Percentiles rank a stretch among this genome's conserved stretches.
phyloP scores from a whole-genome alignment of 352 stramenopile genomes.

The Phytophthora uliginosa region DNA sequence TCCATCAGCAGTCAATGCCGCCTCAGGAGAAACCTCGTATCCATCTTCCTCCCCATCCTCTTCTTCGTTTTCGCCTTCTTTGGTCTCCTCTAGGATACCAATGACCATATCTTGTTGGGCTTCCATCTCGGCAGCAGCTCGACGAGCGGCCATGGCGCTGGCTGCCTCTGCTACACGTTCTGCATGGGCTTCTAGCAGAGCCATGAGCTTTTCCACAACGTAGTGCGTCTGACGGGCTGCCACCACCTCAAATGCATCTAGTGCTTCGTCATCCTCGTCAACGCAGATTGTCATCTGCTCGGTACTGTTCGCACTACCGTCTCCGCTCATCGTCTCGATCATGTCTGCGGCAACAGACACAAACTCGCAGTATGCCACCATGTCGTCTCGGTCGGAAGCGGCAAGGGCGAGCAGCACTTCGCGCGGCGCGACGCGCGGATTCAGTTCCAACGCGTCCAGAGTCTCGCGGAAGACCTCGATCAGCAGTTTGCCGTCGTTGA shows the following conservation, averaged over 20 bases:
- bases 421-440: slow-evolving; percentile 27
- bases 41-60: slow-evolving; percentile 16
- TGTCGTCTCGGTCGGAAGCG: slow-evolving; percentile 60
- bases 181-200: slow-evolving; percentile 46
- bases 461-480: slow-evolving; percentile 58
- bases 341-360: slow-evolving; percentile 59
- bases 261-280: slow-evolving; percentile 18
- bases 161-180: slow-evolving; percentile 26
- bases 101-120: slow-evolving; percentile 10
- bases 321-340: slow-evolving; percentile 51
- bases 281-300: slow-evolving; percentile 7
- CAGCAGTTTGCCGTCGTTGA: slow-evolving; percentile 69
- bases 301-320: slow-evolving; percentile 2
- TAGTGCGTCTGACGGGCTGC: slow-evolving; percentile 46
- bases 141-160: slow-evolving; percentile 23
- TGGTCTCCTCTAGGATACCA: slow-evolving; percentile 26
- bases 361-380: slow-evolving; percentile 66
- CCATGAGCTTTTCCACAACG: slow-evolving; percentile 53
- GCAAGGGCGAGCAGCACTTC: slow-evolving; percentile 70
- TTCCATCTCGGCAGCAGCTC: slow-evolving; percentile 22
- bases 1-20: slow-evolving; percentile 5
- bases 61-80: slow-evolving; percentile 31
- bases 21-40: background rate
- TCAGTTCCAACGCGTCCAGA: slow-evolving; percentile 50
- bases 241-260: slow-evolving; percentile 46